Evolutionary conservation across 306 rosid genomes (phyloP).

Genomic region (Alnus glutinosa): DNA sequence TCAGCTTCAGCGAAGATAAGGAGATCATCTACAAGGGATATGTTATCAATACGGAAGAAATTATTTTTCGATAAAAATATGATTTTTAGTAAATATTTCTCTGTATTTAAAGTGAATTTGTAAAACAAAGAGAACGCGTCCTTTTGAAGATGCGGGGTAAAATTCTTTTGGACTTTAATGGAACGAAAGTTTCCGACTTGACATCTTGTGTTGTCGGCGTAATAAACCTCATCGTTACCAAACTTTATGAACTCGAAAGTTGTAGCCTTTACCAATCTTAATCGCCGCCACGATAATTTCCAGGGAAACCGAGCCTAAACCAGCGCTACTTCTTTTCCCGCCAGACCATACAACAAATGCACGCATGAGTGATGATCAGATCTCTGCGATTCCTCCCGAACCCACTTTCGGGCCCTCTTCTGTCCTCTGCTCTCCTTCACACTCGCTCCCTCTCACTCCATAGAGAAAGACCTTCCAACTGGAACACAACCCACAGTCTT

Average conservation of each 20-base stretch:
- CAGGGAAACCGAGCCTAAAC: not conserved
- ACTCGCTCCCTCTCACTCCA: slow-evolving; percentile 37
- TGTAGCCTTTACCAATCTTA: not conserved
- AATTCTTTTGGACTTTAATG: not conserved
- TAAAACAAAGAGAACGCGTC: too few species aligned
- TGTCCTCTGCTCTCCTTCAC: slow-evolving; percentile 26
- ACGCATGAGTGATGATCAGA: slow-evolving; percentile 2
- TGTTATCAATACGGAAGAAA: too few species aligned
- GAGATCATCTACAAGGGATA: too few species aligned
- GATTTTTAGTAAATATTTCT: too few species aligned
- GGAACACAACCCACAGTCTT: slow-evolving; percentile 59
- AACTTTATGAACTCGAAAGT: too few species aligned
- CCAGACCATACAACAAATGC: not conserved
- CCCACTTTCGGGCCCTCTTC: not conserved
- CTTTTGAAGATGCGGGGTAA: too few species aligned
- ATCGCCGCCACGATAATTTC: not conserved
- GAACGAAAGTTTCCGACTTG: not conserved
- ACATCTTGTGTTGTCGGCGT: not conserved
- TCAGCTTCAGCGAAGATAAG: too few species aligned
- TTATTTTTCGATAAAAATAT: too few species aligned
- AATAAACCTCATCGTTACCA: too few species aligned
- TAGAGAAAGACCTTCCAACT: slow-evolving; percentile 46
- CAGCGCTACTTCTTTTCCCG: not conserved
- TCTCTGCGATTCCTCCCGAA: slow-evolving; percentile 25
- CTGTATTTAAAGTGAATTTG: too few species aligned